Base-by-base conservation (phyloP, 2,329 filamentous ascomycete species). In the Elsinoe arachidis region DNA sequence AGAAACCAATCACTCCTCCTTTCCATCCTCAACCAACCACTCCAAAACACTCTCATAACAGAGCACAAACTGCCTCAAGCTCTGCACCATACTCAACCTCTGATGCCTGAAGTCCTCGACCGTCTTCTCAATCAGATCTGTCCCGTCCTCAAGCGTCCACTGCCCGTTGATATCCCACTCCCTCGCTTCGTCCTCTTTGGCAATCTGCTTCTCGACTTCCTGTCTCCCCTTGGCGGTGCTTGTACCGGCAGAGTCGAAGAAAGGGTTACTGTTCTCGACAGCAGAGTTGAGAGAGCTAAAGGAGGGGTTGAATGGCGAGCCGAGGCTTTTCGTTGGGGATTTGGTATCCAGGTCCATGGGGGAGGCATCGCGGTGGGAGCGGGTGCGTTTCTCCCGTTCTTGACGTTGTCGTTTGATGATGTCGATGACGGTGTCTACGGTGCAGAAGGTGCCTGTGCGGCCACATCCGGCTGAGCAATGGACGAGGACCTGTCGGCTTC, bases 381-480 rank as follows among this genome's bases (percentile, higher is more conserved):
- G 52, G 14, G 60, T n/a, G 63, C 64, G 30, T 62, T 67, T 54
- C 64, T 65, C 30, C 72, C 73, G 59, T 17, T 61, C 61, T 5
- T 62, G 44, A 14, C 76, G 80, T 71, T 96, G 90, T n/a, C 88
- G 84, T 74, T 96, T 96, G 60, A 99, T 75, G 88, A 96, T 95
- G 71, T 96, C 91, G 58, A 97, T 86, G 7, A 97, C 93, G 38
- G 87, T 92, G 69, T 97, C 93, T 14, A 97, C 90, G 0, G 93
- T 95, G 70, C 93, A 97, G 68, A 97, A 99, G 0, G 93, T 92
- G 2, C 93, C 93, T 0, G 93, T 99, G 12, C 93, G 86, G 0
- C 93, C 93, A 72, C 93, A 99, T 0, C 93, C 93, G 3, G 93
- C 93, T 56, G 90, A 95, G 73, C 93, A 99, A 70, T 99, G 93